These are phyloP conservation scores for Sarocladium strictum DNA, from an alignment of 2,329 filamentous ascomycete genomes.

Conservation along the genomic window DNA sequence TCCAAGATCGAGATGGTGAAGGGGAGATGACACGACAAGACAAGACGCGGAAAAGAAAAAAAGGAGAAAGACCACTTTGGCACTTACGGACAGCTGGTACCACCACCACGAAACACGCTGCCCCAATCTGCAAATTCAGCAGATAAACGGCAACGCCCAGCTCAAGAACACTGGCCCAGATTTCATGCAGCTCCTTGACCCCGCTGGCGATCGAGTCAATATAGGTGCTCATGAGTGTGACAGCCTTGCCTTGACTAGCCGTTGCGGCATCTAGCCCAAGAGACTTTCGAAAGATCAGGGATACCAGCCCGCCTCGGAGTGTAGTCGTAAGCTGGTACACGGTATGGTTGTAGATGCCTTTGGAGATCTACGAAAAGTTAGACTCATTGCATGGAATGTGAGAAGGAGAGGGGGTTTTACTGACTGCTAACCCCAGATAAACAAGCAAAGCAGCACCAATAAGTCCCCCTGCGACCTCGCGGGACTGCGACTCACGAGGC, in stretches of 20 bases:
- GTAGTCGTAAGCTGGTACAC: conserved; percentile 29
- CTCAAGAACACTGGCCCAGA: conserved; percentile 32
- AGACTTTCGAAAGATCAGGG: conserved; percentile 46
- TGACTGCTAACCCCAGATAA: conserved; percentile 33
- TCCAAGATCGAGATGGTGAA: no score
- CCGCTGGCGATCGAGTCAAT: conserved; percentile 28
- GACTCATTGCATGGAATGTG: not conserved
- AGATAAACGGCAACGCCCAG: conserved; percentile 29
- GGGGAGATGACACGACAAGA: no score
- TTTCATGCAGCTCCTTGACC: conserved; percentile 24
- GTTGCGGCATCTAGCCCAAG: conserved; percentile 23
- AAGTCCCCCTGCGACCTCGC: conserved; percentile 28
- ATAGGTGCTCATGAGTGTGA: conserved; percentile 42
- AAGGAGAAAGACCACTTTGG: no score
- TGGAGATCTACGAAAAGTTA: conserved; percentile 17
- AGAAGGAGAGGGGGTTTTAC: not conserved
- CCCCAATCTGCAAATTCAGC: conserved; percentile 27
- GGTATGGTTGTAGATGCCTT: conserved; percentile 24
- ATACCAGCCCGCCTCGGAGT: conserved; percentile 28
- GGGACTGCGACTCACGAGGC: conserved; percentile 18
- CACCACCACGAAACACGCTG: no score
- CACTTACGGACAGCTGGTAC: no score
- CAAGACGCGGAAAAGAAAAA: no score
- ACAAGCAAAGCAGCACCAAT: conserved; percentile 34
- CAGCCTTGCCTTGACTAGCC: conserved; percentile 29